Base-by-base conservation (phyloP, 192 early-diverging fungal species). In the Neocallimastix lanati region DNA sequence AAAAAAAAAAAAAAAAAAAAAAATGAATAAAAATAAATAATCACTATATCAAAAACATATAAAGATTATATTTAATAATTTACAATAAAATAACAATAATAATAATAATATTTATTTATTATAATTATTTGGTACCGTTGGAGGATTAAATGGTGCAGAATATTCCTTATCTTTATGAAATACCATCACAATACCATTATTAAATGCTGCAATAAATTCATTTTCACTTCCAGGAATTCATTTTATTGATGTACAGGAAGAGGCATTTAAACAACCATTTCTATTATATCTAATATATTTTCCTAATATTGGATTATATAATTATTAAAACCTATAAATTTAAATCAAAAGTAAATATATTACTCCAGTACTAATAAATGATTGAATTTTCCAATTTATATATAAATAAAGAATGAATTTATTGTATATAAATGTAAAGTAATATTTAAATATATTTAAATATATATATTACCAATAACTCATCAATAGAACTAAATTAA, bases 101-200 rank as follows among this genome's bases (percentile, higher is more conserved):
- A n/a, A n/a, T n/a, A n/a, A n/a, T 76, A 27, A 2, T 29, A 76
- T 28, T 38, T 78, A 78, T 40, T 82, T 77, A 27, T 78, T 29
- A 82, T 80, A 35, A 83, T 80, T 36, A 80, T 76, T 25, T 29
- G 29, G 77, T 78, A 76, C 81, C 2, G 80, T 67, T 76, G 83
- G 38, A 28, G 82, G 67, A 85, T 77, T 30, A 28, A 9, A 81
- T 81, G 27, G 79, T 81, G 76, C 36, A 76, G 90, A 90, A 81
- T 98, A 96, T 16, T 97, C 96, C 80, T 91, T 89, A 12, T 93
- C 92, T 79, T 93, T 93, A 84, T 99, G 96, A 83, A 94, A 89
- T 28, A 94, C 86, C 81, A 96, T 84, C 29, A 97, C 87, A 18
- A 88, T 87, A 18, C 97, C 97, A 83, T 97, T 95, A 4, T 89